These are phyloP conservation scores for Thelonectria blattea DNA, from an alignment of 2,329 filamentous ascomycete species.

Conservation along the genomic window DNA sequence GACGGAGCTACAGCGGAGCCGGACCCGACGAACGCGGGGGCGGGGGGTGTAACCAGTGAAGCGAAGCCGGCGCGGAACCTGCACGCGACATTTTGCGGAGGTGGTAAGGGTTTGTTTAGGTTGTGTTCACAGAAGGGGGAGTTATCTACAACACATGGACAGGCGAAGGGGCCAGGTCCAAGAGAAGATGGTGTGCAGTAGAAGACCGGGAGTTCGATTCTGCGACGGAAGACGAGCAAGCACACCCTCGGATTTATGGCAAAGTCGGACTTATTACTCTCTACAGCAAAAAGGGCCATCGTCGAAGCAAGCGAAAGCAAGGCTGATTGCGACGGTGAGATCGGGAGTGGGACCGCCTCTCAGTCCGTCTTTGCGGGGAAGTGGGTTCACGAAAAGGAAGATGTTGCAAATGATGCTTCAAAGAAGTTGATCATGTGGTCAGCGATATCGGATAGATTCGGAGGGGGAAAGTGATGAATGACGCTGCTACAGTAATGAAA, in stretches of 20 bases:
- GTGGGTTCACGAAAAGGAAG: slow-evolving; percentile 1
- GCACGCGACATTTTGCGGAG: too few relatives aligned
- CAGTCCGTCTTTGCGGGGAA: slow-evolving; percentile 18
- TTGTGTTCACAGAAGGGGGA: too few relatives aligned
- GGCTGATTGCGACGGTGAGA: slow-evolving; percentile 5
- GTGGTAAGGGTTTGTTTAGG: too few relatives aligned
- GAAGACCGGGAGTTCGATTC: not conserved
- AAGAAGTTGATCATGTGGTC: slow-evolving; percentile 16
- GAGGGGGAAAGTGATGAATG: not conserved
- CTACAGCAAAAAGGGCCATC: not conserved
- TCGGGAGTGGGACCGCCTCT: not conserved
- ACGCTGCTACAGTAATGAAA: too few relatives aligned
- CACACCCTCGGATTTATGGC: not conserved
- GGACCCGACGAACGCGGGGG: not conserved
- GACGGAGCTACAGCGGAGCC: not conserved
- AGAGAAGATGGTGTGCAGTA: too few relatives aligned
- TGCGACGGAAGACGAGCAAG: not conserved
- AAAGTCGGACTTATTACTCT: slow-evolving; percentile 11
- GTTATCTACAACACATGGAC: too few relatives aligned
- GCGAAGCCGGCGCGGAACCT: too few relatives aligned
- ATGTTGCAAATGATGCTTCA: slow-evolving; percentile 3
- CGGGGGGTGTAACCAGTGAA: not conserved
- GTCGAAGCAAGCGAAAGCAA: not conserved
- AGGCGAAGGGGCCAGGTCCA: too few relatives aligned
- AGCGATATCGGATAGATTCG: slow-evolving; percentile 21